These are phyloP conservation scores for Zasmidium citrigriseum DNA, from an alignment of 2,329 filamentous ascomycete species.

Conservation along the genomic window DNA sequence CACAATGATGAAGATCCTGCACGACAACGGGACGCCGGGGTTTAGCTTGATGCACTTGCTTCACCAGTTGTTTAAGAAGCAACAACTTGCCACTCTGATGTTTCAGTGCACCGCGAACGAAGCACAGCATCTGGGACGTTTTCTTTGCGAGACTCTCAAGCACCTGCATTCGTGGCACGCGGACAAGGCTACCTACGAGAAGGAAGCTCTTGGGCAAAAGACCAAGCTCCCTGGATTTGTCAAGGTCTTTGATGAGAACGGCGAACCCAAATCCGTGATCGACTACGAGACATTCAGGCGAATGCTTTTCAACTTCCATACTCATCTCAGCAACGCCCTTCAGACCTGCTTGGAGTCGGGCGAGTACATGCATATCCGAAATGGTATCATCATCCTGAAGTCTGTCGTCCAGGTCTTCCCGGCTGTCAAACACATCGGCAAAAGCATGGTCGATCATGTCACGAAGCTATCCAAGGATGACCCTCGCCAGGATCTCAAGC, in stretches of 20 bases:
- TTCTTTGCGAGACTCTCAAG: conserved; percentile 77
- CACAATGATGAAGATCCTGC: conserved; percentile 82
- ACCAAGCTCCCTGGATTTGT: conserved; percentile 76
- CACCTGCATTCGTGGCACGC: conserved; percentile 85
- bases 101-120: conserved; percentile 89
- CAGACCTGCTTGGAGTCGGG: conserved; percentile 77
- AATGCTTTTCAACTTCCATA: conserved; percentile 87
- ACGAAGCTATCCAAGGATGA: conserved; percentile 61
- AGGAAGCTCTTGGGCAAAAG: conserved; percentile 71
- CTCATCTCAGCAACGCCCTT: conserved; percentile 74
- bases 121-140: conserved; percentile 88
- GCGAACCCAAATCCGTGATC: conserved; percentile 66
- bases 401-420: conserved; percentile 81
- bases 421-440: conserved; percentile 84
- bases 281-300: conserved; percentile 86
- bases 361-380: conserved; percentile 98
- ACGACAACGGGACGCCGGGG: conserved; percentile 78
- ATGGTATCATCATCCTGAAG: conserved; percentile 88
- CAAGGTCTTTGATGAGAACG: conserved; percentile 65
- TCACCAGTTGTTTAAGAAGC: conserved; percentile 79
- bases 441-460: conserved; percentile 66
- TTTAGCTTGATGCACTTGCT: conserved; percentile 86
- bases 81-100: conserved; percentile 77
- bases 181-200: conserved; percentile 74
- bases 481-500: conserved; percentile 71